A percentile compares a stretch with the other conserved stretches of the same genome.
Evolutionary conservation across 1,139 yeast genomes (phyloP).

Genomic region (Geotrichum bryndzae): DNA sequence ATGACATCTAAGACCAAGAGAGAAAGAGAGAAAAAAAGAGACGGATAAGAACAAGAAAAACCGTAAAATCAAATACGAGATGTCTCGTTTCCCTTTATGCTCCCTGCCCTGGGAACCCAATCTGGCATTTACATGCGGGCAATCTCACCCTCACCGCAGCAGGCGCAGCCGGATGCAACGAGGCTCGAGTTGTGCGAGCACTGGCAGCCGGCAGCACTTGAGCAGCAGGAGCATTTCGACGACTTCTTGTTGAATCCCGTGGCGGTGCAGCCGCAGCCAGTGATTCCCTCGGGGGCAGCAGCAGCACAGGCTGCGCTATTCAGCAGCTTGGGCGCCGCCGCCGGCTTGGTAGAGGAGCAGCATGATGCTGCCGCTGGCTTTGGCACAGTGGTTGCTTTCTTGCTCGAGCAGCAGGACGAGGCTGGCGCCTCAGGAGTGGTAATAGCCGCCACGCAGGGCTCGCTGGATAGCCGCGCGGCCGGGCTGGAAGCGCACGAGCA

Average conservation of each 20-base stretch:
- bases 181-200: slow-evolving; percentile 2
- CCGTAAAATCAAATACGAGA: slow-evolving; percentile 21
- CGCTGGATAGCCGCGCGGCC: background rate
- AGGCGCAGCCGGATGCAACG: slow-evolving; percentile 11
- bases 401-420: background rate
- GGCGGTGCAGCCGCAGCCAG: slow-evolving; percentile 8
- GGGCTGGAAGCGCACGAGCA: background rate
- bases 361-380: background rate
- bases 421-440: too few species aligned
- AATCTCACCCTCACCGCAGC: slow-evolving; percentile 12
- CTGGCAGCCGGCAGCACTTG: slow-evolving; percentile 8
- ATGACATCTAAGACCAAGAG: background rate
- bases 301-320: background rate
- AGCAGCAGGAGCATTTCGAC: slow-evolving; percentile 8
- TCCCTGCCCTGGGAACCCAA: slow-evolving; percentile 32
- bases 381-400: background rate
- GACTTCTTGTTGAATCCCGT: slow-evolving; percentile 6
- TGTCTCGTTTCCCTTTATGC: slow-evolving; percentile 44
- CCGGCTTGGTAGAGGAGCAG: background rate
- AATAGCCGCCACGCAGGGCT: background rate
- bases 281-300: background rate
- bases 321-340: background rate
- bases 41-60: slow-evolving; percentile 28
- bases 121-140: slow-evolving; percentile 7
- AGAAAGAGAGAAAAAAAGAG: background rate